Conservation (phyloP, 23 red algal genomes). For the Gracilaria gracilis region DNA sequence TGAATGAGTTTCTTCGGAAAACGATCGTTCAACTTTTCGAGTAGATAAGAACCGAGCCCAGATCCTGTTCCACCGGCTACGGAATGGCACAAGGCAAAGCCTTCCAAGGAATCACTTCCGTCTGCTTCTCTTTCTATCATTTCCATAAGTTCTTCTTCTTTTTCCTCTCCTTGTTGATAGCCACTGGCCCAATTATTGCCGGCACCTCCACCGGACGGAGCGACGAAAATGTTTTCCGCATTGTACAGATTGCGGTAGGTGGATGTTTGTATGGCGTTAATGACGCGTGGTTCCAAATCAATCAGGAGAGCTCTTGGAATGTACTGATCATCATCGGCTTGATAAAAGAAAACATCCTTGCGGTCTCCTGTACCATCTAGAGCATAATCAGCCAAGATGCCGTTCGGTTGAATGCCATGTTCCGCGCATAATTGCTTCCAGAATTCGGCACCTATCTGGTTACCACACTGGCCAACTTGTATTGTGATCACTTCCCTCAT, state of each 20-base stretch:
- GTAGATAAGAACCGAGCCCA: constrained; percentile 91
- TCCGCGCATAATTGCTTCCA: constrained; percentile 99
- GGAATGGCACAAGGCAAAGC: constrained; percentile 92
- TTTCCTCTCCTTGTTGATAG: constrained; percentile 91
- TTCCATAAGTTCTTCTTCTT: constrained; percentile 97
- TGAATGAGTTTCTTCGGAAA: constrained; percentile 98
- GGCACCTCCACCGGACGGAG: constrained; percentile 88
- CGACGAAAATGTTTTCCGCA: constrained; percentile 95
- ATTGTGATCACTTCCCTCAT: constrained; percentile 96
- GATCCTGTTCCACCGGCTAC: constrained; percentile 97
- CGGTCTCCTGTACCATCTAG: constrained; percentile 78
- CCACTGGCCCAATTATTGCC: constrained; percentile 99
- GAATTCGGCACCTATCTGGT: constrained; percentile 97
- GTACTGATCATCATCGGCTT: constrained; percentile 98
- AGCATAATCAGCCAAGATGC: constrained; percentile 83
- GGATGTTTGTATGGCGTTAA: constrained; percentile 74
- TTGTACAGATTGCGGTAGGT: constrained; percentile 91
- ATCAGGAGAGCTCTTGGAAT: constrained; percentile 95
- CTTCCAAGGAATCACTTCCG: constrained; percentile 92
- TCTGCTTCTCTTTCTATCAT: constrained; percentile 99
- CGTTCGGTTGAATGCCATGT: constrained; percentile 94
- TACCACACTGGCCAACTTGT: constrained; percentile 99
- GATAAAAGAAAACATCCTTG: constrained; percentile 99
- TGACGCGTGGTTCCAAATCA: constrained; percentile 97
- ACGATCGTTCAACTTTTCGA: constrained; percentile 92